A percentile compares a stretch with the other conserved stretches of the same genome.
Evolutionary conservation across 2,329 filamentous ascomycete species (phyloP).

Genomic region (Colletotrichum musicola): DNA sequence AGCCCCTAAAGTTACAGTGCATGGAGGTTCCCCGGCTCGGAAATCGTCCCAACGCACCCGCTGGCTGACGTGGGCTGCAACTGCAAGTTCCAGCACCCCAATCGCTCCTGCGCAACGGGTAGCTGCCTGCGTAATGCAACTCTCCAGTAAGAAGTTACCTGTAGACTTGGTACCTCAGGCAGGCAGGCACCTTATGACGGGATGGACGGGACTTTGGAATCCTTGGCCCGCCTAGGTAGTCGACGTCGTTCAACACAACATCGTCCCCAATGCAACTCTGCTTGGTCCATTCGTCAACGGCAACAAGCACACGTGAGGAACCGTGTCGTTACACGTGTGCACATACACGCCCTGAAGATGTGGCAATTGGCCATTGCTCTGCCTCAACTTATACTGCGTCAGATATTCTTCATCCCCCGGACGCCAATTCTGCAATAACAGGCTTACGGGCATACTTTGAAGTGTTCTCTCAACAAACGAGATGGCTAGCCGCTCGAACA

Average conservation of each 20-base stretch:
- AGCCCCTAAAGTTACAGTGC: constrained; percentile 56
- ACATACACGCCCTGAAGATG: background rate
- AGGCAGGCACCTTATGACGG: too few relatives aligned
- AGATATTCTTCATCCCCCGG: background rate
- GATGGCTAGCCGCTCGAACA: too few relatives aligned
- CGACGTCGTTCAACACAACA: background rate
- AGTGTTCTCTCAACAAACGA: too few relatives aligned
- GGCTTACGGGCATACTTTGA: too few relatives aligned
- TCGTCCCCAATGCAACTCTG: background rate
- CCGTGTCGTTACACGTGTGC: constrained; percentile 28
- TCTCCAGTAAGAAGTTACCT: too few relatives aligned
- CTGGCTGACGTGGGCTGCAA: too few relatives aligned
- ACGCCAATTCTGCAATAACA: background rate
- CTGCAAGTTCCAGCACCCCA: too few relatives aligned
- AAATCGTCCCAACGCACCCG: too few relatives aligned
- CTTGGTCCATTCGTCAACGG: constrained; percentile 30
- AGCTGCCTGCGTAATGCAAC: too few relatives aligned
- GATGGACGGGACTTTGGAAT: too few relatives aligned
- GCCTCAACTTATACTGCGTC: background rate
- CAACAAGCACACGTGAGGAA: constrained; percentile 21
- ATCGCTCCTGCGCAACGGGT: too few relatives aligned
- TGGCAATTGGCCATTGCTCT: background rate
- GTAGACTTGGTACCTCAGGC: too few relatives aligned
- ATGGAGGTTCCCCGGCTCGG: constrained; percentile 80
- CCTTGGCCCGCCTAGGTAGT: background rate